Evolutionary conservation across 2,329 filamentous ascomycete species (phyloP).

Genomic region (Alternaria ethzedia): DNA sequence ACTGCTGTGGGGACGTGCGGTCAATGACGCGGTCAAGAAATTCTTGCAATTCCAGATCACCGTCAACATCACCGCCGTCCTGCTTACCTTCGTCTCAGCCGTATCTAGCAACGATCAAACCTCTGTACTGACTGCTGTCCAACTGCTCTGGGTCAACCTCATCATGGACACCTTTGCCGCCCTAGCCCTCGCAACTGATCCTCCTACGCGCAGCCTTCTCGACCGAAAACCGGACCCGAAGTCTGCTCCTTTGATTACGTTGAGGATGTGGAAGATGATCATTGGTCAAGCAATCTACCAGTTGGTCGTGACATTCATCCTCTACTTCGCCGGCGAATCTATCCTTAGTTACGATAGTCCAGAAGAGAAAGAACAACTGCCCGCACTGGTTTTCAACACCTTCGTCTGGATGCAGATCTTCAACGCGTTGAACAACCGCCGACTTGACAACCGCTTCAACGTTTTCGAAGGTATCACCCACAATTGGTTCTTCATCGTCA

Average conservation of each 20-base stretch:
- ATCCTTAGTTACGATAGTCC: slow-evolving; percentile 65
- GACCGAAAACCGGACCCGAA: slow-evolving; percentile 81
- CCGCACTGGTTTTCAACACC: slow-evolving; percentile 92
- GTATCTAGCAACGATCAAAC: slow-evolving; percentile 72
- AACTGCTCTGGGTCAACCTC: slow-evolving; percentile 93
- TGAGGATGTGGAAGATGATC: slow-evolving; percentile 99
- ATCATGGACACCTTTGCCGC: slow-evolving; percentile 98
- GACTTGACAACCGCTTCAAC: slow-evolving; percentile 93
- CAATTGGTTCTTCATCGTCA: slow-evolving; percentile 89
- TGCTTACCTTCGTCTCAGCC: slow-evolving; percentile 86
- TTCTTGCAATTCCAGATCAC: slow-evolving; percentile 71
- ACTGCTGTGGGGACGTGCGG: slow-evolving; percentile 72
- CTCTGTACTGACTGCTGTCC: slow-evolving; percentile 85
- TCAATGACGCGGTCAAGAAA: slow-evolving; percentile 53
- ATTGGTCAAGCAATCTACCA: slow-evolving; percentile 91
- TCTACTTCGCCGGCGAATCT: slow-evolving; percentile 74
- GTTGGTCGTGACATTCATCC: slow-evolving; percentile 75
- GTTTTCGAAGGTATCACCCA: slow-evolving; percentile 86
- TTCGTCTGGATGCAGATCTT: slow-evolving; percentile 99
- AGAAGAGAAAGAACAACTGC: slow-evolving; percentile 59
- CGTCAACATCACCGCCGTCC: slow-evolving; percentile 90
- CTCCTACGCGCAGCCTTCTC: slow-evolving; percentile 81
- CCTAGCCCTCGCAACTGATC: slow-evolving; percentile 85
- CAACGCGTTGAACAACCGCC: slow-evolving; percentile 96
- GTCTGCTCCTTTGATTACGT: slow-evolving; percentile 77